phyloP scores from a whole-genome alignment of 83 land plant species.

The Diphasiastrum complanatum region DNA sequence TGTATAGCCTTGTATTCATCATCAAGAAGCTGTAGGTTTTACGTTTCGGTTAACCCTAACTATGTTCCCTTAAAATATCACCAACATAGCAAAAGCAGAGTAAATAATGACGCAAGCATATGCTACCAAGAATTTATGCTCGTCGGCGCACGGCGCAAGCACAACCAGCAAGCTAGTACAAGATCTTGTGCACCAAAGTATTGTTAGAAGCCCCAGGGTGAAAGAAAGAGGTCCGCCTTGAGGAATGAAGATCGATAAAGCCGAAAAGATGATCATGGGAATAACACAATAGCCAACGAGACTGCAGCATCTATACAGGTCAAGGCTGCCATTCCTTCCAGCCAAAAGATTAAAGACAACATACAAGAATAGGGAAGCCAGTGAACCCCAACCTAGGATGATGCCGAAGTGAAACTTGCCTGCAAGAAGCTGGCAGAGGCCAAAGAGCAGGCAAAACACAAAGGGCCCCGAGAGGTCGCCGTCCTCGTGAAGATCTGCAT shows the following conservation, averaged over 20 bases:
- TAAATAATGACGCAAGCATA: slow-evolving; percentile 71
- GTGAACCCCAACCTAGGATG: slow-evolving; percentile 78
- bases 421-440: slow-evolving; percentile 84
- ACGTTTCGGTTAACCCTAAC: too few relatives aligned
- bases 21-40: too few relatives aligned
- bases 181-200: slow-evolving; percentile 73
- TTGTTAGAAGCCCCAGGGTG: slow-evolving; percentile 40
- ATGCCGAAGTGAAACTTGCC: slow-evolving; percentile 91
- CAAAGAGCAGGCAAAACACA: slow-evolving; percentile 58
- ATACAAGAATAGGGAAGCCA: slow-evolving; percentile 74
- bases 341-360: slow-evolving; percentile 86
- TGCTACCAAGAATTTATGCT: slow-evolving; percentile 59
- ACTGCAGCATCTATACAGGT: slow-evolving; percentile 75
- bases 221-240: slow-evolving; percentile 40
- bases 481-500: slow-evolving; percentile 65
- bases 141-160: slow-evolving; percentile 53
- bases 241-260: slow-evolving; percentile 57
- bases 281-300: slow-evolving; percentile 86
- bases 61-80: slow-evolving; percentile 76
- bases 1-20: too few relatives aligned
- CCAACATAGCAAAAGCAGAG: slow-evolving; percentile 55
- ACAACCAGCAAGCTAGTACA: slow-evolving; percentile 53
- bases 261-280: slow-evolving; percentile 81
- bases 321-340: slow-evolving; percentile 70
- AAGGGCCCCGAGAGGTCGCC: slow-evolving; percentile 92